Base-by-base conservation (phyloP, 176 grass and related monocot species). In the Tuctoria greenei region DNA sequence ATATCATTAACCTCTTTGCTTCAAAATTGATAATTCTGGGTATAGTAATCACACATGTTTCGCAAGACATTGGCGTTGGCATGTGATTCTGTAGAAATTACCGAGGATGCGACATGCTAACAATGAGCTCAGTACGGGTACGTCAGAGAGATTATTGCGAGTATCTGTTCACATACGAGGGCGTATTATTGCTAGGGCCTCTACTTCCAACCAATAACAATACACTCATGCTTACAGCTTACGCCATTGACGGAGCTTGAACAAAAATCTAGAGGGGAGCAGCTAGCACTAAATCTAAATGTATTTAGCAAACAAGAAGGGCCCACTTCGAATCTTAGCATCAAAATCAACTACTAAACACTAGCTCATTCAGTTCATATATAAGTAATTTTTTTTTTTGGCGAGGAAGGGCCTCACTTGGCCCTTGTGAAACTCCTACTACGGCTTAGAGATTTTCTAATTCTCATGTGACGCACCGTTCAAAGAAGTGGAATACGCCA, bases 401-500 rank as follows among this genome's bases (percentile, higher is more conserved):
- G 31, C 31, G 31, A 31, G 31, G 31, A 31, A 31, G 3, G 31
- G 31, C 31, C 31, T 31, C 3, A 31, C 31, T 31, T 31, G 31
- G 31, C 31, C 31, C 31, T 31, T 3, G 3, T 31, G 31, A 31
- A 31, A 31, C 31, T 31, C 31, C 31, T 31, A 3, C 31, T 31
- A 31, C 3, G 31, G 31, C 31, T 31, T 31, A 31, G 31, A 31
- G 31, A 31, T 31, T 31, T 31, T 1, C 31, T 31, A 31, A 31
- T 31, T 31, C 31, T 31, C 31, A 31, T 1, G 31, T 31, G 31
- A 31, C 25, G 24, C 28, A 31, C 10, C 5, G 23, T 68, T 75
- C 64, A 76, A 79, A 73, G 50, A 40, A 66, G 69, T 67, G 76
- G 39, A 20, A 66, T 11, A 67, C 73, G 75, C 74, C 8, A 75